Conservation (phyloP, 83 land plant genomes). For the Isoetes engelmannii region DNA sequence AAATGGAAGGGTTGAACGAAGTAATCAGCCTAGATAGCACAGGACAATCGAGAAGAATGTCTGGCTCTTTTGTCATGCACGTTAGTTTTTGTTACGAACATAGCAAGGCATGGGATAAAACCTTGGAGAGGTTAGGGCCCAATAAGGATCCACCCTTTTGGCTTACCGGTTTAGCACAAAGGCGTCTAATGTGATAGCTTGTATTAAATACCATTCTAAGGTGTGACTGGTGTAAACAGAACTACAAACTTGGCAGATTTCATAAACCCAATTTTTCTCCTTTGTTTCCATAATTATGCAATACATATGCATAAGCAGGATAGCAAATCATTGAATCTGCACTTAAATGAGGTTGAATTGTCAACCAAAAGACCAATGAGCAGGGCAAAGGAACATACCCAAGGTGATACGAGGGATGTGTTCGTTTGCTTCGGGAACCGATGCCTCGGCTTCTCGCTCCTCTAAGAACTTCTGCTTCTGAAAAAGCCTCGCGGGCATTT, state of each 20-base stretch:
- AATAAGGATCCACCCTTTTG: too few relatives aligned
- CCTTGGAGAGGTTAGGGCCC: too few relatives aligned
- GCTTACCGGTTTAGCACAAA: too few relatives aligned
- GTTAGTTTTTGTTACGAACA: too few relatives aligned
- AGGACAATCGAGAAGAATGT: background rate
- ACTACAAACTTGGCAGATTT: too few relatives aligned
- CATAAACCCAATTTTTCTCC: too few relatives aligned
- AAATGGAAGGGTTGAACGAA: too few relatives aligned
- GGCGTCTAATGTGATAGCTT: too few relatives aligned
- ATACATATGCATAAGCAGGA: background rate
- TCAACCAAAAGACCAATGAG: background rate
- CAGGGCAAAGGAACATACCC: slow-evolving; percentile 22
- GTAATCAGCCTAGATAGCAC: too few relatives aligned
- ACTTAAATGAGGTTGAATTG: background rate
- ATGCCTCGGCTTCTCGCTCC: slow-evolving; percentile 41
- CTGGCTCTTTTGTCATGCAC: background rate
- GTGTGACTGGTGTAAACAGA: too few relatives aligned
- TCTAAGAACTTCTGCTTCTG: slow-evolving; percentile 41
- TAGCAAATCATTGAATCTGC: background rate
- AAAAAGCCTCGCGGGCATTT: slow-evolving; percentile 40
- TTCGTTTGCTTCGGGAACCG: slow-evolving; percentile 26
- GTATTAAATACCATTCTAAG: too few relatives aligned
- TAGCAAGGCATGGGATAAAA: too few relatives aligned
- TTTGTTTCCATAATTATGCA: background rate
- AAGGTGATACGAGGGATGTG: slow-evolving; percentile 51